phyloP scores from a whole-genome alignment of 148 eudicot species.

The Dysphania ambrosioides region DNA sequence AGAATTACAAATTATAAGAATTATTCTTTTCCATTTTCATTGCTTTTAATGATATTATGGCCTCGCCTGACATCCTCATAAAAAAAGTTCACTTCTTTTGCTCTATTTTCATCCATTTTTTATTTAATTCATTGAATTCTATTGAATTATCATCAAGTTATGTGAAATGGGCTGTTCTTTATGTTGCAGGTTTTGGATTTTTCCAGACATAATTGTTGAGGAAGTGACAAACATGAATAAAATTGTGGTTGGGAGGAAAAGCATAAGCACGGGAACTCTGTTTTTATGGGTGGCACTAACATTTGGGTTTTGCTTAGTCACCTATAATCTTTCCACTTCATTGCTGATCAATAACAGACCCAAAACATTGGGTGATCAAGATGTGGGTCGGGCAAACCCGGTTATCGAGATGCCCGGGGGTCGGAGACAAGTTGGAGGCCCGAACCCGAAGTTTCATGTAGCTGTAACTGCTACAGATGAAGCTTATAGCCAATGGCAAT shows the following conservation, averaged over 20 bases:
- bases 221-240: neutral
- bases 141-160: too few relatives aligned
- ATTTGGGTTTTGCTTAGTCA: conserved; percentile 24
- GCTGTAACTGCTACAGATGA: conserved; percentile 39
- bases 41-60: neutral
- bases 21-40: neutral
- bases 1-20: too few relatives aligned
- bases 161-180: too few relatives aligned
- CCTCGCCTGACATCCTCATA: neutral
- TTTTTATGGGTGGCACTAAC: conserved; percentile 23
- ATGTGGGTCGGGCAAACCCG: conserved; percentile 30
- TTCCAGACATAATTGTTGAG: neutral
- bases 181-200: neutral
- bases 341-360: neutral
- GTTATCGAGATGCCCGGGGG: conserved; percentile 13
- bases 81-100: too few relatives aligned
- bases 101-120: too few relatives aligned
- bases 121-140: too few relatives aligned
- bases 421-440: neutral
- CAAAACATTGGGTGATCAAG: neutral
- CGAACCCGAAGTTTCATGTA: conserved; percentile 36
- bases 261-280: conserved; percentile 23
- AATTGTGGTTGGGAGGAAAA: conserved; percentile 20
- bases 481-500: conserved; percentile 49
- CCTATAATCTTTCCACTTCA: conserved; percentile 31